phyloP scores from a whole-genome alignment of 1,139 yeast genomes.

The Eremothecium cymbalariae region DNA sequence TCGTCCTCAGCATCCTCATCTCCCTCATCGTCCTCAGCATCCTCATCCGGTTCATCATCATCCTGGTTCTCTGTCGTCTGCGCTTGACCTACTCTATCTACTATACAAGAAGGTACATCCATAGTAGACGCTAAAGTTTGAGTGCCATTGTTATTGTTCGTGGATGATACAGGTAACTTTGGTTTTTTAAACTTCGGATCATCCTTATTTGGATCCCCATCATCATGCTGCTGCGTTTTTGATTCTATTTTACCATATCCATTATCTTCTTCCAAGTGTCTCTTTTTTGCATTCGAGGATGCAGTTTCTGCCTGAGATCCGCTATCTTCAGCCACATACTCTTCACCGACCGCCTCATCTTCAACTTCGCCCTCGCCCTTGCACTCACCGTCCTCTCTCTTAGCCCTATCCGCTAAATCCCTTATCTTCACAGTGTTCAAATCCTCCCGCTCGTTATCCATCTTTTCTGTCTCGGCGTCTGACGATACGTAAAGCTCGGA shows the following conservation, averaged over 20 bases:
- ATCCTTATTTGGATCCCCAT: background rate
- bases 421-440: conserved; percentile 7
- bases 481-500: conserved; percentile 28
- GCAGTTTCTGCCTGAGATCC: background rate
- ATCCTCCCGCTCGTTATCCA: conserved; percentile 17
- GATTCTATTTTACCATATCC: background rate
- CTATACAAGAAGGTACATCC: too few relatives aligned
- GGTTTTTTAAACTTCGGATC: conserved; percentile 10
- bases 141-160: background rate
- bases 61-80: conserved; percentile 12
- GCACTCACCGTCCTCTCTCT: background rate
- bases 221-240: background rate
- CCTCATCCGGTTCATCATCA: conserved; percentile 13
- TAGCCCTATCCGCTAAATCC: conserved; percentile 4
- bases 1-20: conserved; percentile 17
- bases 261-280: background rate
- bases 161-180: conserved; percentile 3
- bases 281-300: background rate
- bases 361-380: background rate
- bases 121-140: background rate
- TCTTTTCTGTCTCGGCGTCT: conserved; percentile 32
- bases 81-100: conserved; percentile 12
- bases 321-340: background rate
- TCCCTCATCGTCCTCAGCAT: conserved; percentile 12
- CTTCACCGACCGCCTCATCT: conserved; percentile 3